Evolutionary conservation across 257 asterid genomes (phyloP).

Genomic region (Datura wrightii): DNA sequence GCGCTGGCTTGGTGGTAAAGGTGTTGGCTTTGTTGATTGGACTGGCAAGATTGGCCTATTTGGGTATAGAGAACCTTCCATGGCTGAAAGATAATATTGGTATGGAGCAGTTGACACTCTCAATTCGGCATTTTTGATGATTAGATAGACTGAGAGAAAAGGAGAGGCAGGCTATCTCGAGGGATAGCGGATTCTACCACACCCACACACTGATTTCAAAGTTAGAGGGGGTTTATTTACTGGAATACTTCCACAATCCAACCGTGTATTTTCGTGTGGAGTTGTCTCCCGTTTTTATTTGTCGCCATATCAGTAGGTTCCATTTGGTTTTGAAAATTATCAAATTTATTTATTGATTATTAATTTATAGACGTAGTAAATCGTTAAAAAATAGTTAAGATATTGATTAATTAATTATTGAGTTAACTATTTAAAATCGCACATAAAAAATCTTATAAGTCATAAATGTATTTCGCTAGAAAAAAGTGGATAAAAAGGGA

Average conservation of each 20-base stretch:
- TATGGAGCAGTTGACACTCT: background rate
- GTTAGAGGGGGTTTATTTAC: background rate
- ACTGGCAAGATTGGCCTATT: slow-evolving; percentile 72
- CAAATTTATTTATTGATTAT: too few species aligned
- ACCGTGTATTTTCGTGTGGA: background rate
- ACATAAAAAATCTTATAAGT: too few species aligned
- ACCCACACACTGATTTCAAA: slow-evolving; percentile 26
- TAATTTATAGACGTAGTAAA: too few species aligned
- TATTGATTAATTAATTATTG: too few species aligned
- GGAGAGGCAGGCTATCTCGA: background rate
- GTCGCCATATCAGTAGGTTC: too few species aligned
- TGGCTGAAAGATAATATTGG: slow-evolving; percentile 29
- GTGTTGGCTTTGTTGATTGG: slow-evolving; percentile 61
- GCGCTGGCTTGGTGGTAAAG: slow-evolving; percentile 53
- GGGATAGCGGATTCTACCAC: background rate
- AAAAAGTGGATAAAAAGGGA: too few species aligned
- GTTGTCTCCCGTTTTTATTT: background rate
- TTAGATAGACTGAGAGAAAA: background rate
- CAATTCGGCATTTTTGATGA: slow-evolving; percentile 15
- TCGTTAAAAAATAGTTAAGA: too few species aligned
- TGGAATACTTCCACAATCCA: background rate
- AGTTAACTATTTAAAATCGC: too few species aligned
- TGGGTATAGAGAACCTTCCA: slow-evolving; percentile 88
- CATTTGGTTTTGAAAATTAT: too few species aligned
- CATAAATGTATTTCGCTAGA: too few species aligned